phyloP scores from a whole-genome alignment of 768 basidiomycete genomes.

The Gyrodon lividus region DNA sequence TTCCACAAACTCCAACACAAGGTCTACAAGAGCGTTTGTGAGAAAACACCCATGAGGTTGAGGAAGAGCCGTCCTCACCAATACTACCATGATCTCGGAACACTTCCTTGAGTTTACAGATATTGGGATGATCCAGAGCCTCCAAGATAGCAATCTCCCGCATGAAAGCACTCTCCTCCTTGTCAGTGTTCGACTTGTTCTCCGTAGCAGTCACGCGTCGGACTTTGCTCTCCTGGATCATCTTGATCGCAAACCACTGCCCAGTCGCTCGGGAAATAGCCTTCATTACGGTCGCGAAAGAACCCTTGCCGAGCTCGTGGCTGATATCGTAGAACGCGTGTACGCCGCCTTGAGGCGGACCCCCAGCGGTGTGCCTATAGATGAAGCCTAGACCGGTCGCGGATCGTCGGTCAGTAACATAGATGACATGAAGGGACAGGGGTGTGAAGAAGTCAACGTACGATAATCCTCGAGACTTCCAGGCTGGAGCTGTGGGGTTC shows the following conservation, averaged over 20 bases:
- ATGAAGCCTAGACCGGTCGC: slow-evolving; percentile 54
- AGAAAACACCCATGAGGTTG: slow-evolving; percentile 7
- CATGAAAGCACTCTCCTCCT: slow-evolving; percentile 44
- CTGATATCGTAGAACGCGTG: slow-evolving; percentile 66
- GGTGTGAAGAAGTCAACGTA: slow-evolving; percentile 35
- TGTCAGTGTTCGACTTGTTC: slow-evolving; percentile 26
- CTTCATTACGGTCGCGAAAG: slow-evolving; percentile 88
- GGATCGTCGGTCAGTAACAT: not conserved
- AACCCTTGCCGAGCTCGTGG: slow-evolving; percentile 80
- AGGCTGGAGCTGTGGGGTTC: slow-evolving; percentile 49
- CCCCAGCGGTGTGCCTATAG: slow-evolving; percentile 61
- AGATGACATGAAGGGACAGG: not conserved
- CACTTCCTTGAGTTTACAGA: slow-evolving; percentile 76
- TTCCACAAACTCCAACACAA: slow-evolving; percentile 81
- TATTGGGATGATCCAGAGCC: slow-evolving; percentile 73
- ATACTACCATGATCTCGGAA: slow-evolving; percentile 66
- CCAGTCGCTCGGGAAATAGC: slow-evolving; percentile 73
- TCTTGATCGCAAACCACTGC: slow-evolving; percentile 82
- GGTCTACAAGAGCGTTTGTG: slow-evolving; percentile 46
- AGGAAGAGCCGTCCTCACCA: slow-evolving; percentile 41
- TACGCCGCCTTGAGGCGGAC: slow-evolving; percentile 50
- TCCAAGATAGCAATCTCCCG: slow-evolving; percentile 82
- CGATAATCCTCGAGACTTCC: slow-evolving; percentile 70
- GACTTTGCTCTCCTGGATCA: slow-evolving; percentile 60
- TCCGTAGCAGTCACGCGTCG: slow-evolving; percentile 36